Percentiles rank a stretch among this genome's conserved stretches.
phyloP scores from a whole-genome alignment of 2,329 filamentous ascomycete species.

The Xylaria digitata region DNA sequence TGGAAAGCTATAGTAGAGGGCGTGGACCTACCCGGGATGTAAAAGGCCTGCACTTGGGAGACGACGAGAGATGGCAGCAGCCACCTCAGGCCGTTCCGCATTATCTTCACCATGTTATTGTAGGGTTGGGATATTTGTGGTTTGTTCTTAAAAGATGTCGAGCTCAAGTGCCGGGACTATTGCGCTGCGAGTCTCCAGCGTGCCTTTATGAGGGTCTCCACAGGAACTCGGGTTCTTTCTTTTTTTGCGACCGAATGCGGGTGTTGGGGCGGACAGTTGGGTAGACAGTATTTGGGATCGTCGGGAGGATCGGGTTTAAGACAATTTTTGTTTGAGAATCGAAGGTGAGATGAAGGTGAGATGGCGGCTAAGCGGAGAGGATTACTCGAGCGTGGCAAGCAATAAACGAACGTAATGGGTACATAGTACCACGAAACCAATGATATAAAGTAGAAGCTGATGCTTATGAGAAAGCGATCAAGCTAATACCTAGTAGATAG shows the following conservation, averaged over 20 bases:
- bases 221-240: not conserved
- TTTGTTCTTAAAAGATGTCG: not conserved
- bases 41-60: slow-evolving; percentile 74
- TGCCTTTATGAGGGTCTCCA: not conserved
- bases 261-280: not conserved
- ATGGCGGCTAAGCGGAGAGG: slow-evolving; percentile 29
- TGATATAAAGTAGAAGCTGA: slow-evolving; percentile 12
- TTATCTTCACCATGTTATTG: slow-evolving; percentile 43
- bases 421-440: slow-evolving; percentile 58
- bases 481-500: not conserved
- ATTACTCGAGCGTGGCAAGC: slow-evolving; percentile 21
- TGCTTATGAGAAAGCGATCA: slow-evolving; percentile 5
- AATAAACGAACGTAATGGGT: slow-evolving; percentile 65
- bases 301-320: slow-evolving; percentile 7
- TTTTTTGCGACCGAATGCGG: not conserved
- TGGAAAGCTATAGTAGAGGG: not conserved
- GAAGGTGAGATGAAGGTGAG: slow-evolving; percentile 6
- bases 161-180: slow-evolving; percentile 13
- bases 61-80: slow-evolving; percentile 60
- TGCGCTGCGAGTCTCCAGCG: not conserved
- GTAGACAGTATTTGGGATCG: too few species aligned
- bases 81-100: slow-evolving; percentile 53
- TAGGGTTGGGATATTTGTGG: not conserved
- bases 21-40: slow-evolving; percentile 77
- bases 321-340: slow-evolving; percentile 17